phyloP scores from a whole-genome alignment of 768 basidiomycete genomes.

The Xerocomus spinulosus region DNA sequence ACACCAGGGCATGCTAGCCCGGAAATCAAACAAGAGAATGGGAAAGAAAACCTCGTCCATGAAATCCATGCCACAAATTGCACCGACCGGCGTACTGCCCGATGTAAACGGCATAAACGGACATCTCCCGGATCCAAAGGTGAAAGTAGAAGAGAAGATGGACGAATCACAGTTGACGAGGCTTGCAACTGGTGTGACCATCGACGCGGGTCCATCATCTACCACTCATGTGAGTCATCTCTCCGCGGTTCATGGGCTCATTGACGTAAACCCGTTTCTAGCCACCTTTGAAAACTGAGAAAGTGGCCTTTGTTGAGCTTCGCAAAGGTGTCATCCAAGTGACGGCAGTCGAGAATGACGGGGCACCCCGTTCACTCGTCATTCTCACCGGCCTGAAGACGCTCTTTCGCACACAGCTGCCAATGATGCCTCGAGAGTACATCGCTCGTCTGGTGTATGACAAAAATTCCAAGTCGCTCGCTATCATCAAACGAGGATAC shows the following conservation, averaged over 20 bases:
- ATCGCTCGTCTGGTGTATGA: conserved; percentile 95
- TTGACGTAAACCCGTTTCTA: conserved; percentile 24
- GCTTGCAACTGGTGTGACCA: conserved; percentile 74
- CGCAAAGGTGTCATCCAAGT: conserved; percentile 80
- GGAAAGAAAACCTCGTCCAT: conserved; percentile 56
- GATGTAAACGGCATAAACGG: conserved; percentile 42
- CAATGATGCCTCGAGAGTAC: conserved; percentile 99
- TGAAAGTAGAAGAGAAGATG: conserved; percentile 77
- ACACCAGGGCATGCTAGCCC: conserved; percentile 27
- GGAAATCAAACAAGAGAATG: conserved; percentile 36
- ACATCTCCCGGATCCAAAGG: conserved; percentile 44
- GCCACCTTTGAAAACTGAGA: conserved; percentile 60
- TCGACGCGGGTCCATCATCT: conserved; percentile 53
- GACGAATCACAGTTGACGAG: conserved; percentile 73
- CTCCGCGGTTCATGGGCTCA: neutral
- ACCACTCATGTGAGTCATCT: conserved; percentile 43
- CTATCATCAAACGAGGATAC: conserved; percentile 90
- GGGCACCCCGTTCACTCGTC: conserved; percentile 67
- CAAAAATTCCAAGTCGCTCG: conserved; percentile 84
- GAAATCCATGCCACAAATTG: conserved; percentile 57
- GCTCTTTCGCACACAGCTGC: conserved; percentile 93
- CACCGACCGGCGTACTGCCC: conserved; percentile 41
- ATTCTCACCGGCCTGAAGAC: conserved; percentile 95
- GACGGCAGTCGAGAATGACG: conserved; percentile 80
- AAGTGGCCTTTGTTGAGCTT: conserved; percentile 76